phyloP scores from a whole-genome alignment of 1,139 yeast species.

The Hanseniaspora uvarum region DNA sequence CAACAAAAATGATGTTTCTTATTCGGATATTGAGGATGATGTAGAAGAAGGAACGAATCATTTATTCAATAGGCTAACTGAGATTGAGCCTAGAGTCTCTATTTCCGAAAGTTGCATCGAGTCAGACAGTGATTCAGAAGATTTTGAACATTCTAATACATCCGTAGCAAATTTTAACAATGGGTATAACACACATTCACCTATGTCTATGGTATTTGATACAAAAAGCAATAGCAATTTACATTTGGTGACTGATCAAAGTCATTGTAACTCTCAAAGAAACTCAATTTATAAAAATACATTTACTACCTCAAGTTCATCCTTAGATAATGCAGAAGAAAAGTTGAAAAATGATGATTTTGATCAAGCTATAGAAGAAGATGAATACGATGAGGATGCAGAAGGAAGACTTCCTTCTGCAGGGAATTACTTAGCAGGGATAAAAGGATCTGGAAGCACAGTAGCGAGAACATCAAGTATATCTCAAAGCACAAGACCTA shows the following conservation, averaged over 20 bases:
- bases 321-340: slow-evolving; percentile 3
- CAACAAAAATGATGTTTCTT: background rate
- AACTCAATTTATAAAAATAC: background rate
- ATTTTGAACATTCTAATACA: background rate
- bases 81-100: slow-evolving; percentile 4
- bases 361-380: background rate
- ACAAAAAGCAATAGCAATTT: background rate
- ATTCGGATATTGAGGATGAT: background rate
- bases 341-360: background rate
- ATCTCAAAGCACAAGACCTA: slow-evolving; percentile 6
- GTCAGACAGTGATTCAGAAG: slow-evolving; percentile 13
- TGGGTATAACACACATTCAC: background rate
- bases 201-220: background rate
- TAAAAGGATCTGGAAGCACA: slow-evolving; percentile 2
- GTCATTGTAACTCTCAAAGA: background rate
- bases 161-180: background rate
- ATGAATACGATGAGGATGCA: background rate
- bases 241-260: background rate
- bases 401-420: slow-evolving; percentile 14
- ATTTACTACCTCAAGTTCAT: background rate
- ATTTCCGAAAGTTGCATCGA: slow-evolving; percentile 14
- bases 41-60: background rate
- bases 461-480: slow-evolving; percentile 14
- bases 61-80: background rate
- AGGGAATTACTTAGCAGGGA: slow-evolving; percentile 8